Percentiles rank a stretch among this genome's conserved stretches.
phyloP scores from a whole-genome alignment of 2,329 filamentous ascomycete genomes.

The Keithomyces neogunnii region DNA sequence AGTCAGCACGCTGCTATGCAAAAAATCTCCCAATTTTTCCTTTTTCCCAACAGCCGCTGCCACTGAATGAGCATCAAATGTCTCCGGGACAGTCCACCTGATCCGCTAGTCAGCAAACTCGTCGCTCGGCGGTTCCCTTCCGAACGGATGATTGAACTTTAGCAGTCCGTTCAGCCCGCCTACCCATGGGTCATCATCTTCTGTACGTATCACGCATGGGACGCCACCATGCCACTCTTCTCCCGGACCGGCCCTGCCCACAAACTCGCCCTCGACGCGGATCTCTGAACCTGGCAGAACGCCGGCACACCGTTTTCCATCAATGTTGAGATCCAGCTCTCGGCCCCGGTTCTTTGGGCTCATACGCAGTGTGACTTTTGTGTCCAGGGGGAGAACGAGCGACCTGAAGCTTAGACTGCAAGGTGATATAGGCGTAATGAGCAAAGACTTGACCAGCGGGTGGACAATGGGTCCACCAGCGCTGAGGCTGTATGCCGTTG shows the following conservation, averaged over 20 bases:
- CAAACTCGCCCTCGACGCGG: constrained; percentile 77
- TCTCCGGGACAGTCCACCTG: neutral
- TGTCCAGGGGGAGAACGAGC: constrained; percentile 78
- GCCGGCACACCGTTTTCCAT: constrained; percentile 61
- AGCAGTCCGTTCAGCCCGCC: constrained; percentile 85
- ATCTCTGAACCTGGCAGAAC: constrained; percentile 75
- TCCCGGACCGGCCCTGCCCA: constrained; percentile 37
- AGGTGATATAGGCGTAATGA: constrained; percentile 91
- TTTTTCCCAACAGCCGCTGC: neutral
- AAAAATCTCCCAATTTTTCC: neutral
- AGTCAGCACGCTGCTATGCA: neutral
- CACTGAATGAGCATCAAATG: too few relatives aligned
- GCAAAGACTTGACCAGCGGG: constrained; percentile 77
- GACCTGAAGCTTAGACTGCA: constrained; percentile 88
- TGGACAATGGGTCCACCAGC: constrained; percentile 91
- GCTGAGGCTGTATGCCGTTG: constrained; percentile 91
- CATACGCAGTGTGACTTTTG: constrained; percentile 71
- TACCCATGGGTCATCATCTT: constrained; percentile 89
- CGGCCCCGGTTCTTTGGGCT: constrained; percentile 72
- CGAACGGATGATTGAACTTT: constrained; percentile 98
- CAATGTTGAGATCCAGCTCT: constrained; percentile 72
- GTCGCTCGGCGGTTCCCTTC: constrained; percentile 32
- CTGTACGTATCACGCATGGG: constrained; percentile 74
- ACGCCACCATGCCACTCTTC: constrained; percentile 68
- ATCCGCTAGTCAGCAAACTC: constrained; percentile 17